These are phyloP conservation scores for Penicillium flavigenum DNA, from an alignment of 495 filamentous ascomycete species.

Conservation along the genomic window DNA sequence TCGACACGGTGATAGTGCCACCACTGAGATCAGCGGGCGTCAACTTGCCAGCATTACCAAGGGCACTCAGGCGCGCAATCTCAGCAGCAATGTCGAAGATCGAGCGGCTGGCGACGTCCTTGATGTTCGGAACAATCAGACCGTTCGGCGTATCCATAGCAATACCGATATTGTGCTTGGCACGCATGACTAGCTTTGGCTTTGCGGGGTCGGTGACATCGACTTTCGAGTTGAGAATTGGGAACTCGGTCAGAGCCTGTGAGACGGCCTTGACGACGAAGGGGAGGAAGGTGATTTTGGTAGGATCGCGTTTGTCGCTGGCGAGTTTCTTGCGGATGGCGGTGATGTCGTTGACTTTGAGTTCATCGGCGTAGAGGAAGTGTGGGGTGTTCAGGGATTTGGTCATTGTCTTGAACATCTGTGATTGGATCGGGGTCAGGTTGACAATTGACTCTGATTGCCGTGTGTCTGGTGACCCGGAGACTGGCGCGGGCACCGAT, in stretches of 20 bases:
- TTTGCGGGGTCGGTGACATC: constrained; percentile 59
- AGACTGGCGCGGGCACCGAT: constrained; percentile 11
- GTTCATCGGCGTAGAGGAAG: constrained; percentile 86
- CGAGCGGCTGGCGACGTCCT: constrained; percentile 71
- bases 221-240: constrained; percentile 82
- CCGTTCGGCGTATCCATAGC: constrained; percentile 93
- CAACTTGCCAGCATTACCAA: constrained; percentile 73
- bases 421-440: constrained; percentile 75
- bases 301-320: constrained; percentile 41
- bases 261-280: constrained; percentile 96
- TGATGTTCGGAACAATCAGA: constrained; percentile 92
- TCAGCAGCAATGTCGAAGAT: constrained; percentile 77
- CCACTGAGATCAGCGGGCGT: constrained; percentile 73
- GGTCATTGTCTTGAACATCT: constrained; percentile 99
- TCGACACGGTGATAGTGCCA: constrained; percentile 92
- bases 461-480: constrained; percentile 28
- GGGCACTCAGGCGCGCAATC: constrained; percentile 66
- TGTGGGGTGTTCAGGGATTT: constrained; percentile 85
- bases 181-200: constrained; percentile 70
- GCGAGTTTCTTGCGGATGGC: constrained; percentile 64
- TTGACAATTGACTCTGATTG: constrained; percentile 65
- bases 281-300: constrained; percentile 82
- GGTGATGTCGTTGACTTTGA: constrained; percentile 72
- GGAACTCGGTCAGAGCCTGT: constrained; percentile 74
- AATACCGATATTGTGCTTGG: constrained; percentile 90